These are phyloP conservation scores for Pilobolus umbonatus DNA, from an alignment of 192 early-diverging fungal species.

Conservation along the genomic window DNA sequence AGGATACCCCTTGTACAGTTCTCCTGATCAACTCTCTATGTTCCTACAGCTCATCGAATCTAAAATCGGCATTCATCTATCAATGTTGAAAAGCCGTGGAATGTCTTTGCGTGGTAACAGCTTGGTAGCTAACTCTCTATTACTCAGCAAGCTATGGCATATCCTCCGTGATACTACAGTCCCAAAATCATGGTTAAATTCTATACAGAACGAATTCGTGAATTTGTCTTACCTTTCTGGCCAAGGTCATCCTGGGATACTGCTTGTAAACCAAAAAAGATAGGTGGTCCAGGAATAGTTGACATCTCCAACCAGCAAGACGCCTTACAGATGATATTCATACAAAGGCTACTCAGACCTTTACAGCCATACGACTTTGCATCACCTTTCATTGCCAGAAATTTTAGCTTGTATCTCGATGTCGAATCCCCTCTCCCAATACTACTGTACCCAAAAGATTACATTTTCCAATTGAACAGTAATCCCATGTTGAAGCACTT, in stretches of 20 bases:
- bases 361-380: neutral
- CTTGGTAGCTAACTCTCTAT: neutral
- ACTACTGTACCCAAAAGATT: too few species aligned
- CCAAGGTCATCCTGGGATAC: neutral
- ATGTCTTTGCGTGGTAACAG: neutral
- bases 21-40: neutral
- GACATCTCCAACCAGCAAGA: neutral
- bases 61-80: neutral
- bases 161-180: neutral
- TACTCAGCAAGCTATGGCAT: constrained; percentile 5
- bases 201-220: neutral
- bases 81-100: neutral
- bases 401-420: neutral
- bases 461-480: too few species aligned
- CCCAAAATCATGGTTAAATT: neutral
- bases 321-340: neutral
- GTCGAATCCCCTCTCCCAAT: too few species aligned
- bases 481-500: too few species aligned
- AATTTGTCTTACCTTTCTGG: neutral
- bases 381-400: neutral
- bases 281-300: neutral
- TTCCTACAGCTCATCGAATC: neutral
- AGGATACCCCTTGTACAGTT: neutral
- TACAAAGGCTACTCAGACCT: neutral
- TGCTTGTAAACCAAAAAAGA: neutral